A percentile compares a stretch with the other conserved stretches of the same genome.
Evolutionary conservation across 2,329 filamentous ascomycete genomes (phyloP).

Genomic region (Nemania serpens): DNA sequence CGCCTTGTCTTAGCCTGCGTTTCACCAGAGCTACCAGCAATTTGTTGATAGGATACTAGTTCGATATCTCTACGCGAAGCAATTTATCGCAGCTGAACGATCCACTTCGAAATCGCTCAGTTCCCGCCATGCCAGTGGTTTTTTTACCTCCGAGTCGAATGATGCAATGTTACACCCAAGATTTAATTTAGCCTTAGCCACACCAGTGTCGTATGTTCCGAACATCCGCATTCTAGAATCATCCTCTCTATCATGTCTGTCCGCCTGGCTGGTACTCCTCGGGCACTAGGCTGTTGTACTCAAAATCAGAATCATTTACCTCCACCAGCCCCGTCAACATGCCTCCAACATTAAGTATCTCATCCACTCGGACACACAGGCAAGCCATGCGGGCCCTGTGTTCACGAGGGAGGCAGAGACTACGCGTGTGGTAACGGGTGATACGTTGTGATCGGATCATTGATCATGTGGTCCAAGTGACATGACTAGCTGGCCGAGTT

Average conservation of each 20-base stretch:
- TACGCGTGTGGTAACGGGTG: not conserved
- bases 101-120: not conserved
- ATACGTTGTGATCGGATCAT: not conserved
- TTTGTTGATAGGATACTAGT: not conserved
- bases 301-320: not conserved
- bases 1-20: constrained; percentile 1
- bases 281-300: not conserved
- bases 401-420: not conserved
- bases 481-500: not conserved
- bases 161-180: not conserved
- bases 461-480: not conserved
- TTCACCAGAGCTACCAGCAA: not conserved
- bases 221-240: not conserved
- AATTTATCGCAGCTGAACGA: not conserved
- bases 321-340: not conserved
- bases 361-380: not conserved
- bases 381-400: not conserved
- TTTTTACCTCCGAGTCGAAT: not conserved
- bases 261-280: no score
- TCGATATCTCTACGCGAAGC: not conserved
- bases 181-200: not conserved
- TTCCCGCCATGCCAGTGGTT: not conserved
- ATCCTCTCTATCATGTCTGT: not conserved
- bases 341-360: not conserved
- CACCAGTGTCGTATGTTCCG: not conserved